Percentiles rank a stretch among this genome's conserved stretches.
Evolutionary conservation across 2,329 filamentous ascomycete species (phyloP).

Genomic region (Colletotrichum plurivorum): DNA sequence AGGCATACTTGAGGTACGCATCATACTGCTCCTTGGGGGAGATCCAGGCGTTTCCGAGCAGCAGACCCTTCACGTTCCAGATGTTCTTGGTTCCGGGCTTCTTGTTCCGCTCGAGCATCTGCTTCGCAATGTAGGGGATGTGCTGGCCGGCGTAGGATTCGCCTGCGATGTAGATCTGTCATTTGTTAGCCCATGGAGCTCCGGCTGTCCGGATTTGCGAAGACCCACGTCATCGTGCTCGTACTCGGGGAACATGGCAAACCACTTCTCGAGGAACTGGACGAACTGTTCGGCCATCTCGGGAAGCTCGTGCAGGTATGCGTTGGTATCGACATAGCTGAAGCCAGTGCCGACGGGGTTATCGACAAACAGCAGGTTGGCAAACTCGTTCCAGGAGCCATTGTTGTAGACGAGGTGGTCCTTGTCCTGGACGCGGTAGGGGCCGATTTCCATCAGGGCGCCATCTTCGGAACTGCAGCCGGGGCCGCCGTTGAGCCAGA

Average conservation of each 20-base stretch:
- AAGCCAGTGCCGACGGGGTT: constrained; percentile 97
- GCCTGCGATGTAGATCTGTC: constrained; percentile 90
- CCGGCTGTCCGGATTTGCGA: not conserved
- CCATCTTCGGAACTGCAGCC: constrained; percentile 98
- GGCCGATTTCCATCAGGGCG: constrained; percentile 95
- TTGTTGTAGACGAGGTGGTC: constrained; percentile 83
- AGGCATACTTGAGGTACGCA: constrained; percentile 85
- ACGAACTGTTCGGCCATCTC: constrained; percentile 94
- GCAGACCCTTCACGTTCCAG: constrained; percentile 87
- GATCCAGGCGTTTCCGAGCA: constrained; percentile 99
- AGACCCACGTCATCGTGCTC: constrained; percentile 87
- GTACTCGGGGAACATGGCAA: constrained; percentile 90
- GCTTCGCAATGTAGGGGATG: constrained; percentile 96
- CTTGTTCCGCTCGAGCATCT: constrained; percentile 90
- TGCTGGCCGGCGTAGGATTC: constrained; percentile 98
- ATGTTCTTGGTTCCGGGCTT: constrained; percentile 59
- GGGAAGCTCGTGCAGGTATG: constrained; percentile 86
- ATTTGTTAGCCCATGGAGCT: not conserved
- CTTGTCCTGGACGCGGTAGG: constrained; percentile 87
- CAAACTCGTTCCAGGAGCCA: constrained; percentile 99
- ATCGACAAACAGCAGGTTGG: constrained; percentile 96
- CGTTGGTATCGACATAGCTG: constrained; percentile 94
- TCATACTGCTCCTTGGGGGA: constrained; percentile 91
- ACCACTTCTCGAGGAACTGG: constrained; percentile 92
- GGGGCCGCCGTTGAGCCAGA: constrained; percentile 97